Base-by-base conservation (phyloP, 768 basidiomycete species). In the Lactarius tabidus region DNA sequence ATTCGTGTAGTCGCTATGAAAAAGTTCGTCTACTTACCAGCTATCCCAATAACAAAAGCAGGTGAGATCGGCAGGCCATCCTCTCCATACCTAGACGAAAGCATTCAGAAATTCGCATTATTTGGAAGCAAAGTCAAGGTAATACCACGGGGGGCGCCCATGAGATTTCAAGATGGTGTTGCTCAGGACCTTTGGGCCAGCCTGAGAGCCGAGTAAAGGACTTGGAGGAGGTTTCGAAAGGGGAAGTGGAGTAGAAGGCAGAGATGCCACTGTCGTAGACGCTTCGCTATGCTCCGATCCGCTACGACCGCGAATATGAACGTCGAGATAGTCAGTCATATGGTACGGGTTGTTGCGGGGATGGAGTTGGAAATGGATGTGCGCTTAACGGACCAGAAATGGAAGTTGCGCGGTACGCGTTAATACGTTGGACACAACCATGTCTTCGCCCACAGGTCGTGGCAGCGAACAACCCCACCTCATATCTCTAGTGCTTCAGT, bases 1-100 rank as follows among this genome's bases (percentile, higher is more conserved):
- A 57, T 33, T 10, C 31, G 59, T 3, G n/a, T 12, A 38, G 3
- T 23, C 2, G n/a, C n/a, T n/a, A 7, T 10, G 8, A 31, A 38
- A 12, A 9, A 59, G 39, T 57, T 26, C 35, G 60, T 35, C 33
- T 51, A 38, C 57, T 20, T 59, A 89, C 92, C 92, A 72, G 89
- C 90, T 67, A 94, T 85, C 9, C 85, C 92, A 64, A 94, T 85
- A 45, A 93, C 92, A 71, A 93, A 94, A 18, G 92, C 92, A 72
- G 88, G 85, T 45, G 80, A 81, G 17, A 86, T 82, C 23, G 85
- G 82, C 56, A 82, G 77, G 1, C 92, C 92, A 67, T 91, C 85
- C 73, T 87, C 84, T 35, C 83, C 84, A 74, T 94, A 94, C 91
- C 91, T 92, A 67, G 45, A 41, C 52, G 52, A 41, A 35, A 57